Evolutionary conservation across 2,329 filamentous ascomycete genomes (phyloP), one percentile per base, ranked within the genome.

Genomic region (Davidsoniella virescens): DNA sequence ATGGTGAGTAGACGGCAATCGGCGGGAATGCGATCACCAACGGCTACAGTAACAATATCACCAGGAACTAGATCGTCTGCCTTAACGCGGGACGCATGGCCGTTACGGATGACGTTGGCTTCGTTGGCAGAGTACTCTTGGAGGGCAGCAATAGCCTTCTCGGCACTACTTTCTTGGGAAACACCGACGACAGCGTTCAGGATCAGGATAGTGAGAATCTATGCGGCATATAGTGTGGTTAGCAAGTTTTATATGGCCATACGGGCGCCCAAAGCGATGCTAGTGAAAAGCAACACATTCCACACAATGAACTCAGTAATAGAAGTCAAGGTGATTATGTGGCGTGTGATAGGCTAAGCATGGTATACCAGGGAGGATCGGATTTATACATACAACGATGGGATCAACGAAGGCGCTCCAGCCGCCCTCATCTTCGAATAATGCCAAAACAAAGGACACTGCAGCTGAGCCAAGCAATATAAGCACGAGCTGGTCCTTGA

Each of bases 101-200:
- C 67, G 68, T 90, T 81, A 60, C 92, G 84, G 53, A 94, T 66
- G 49, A 94, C 90, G 63, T 90, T 98, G 58, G 92, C 90, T 66
- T 94, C 87, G 67, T 96, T 98, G 61, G 92, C 92, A 26, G 90
- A 96, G 70, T 98, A 98, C 75, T 98, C 90, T 68, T 98, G 92
- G 52, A 98, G 77, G 42, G 92, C 92, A 23, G 92, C 88, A 63
- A 98, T 98, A 47, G 92, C 92, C 70, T 96, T 95, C 66, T 98
- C 92, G 57, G 92, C 92, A 62, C 88, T 95, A 67, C 86, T 95
- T 72, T 98, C 92, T 72, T 98, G 92, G 51, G 90, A 95, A 25
- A 98, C 92, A 63, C 92, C 92, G 56, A 98, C 92, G 57, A 98
- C 82, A 54, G 92, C 85, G 68, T 98, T 98, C 59, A 98, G 80